Base-by-base conservation (phyloP, 306 rosid species). In the Cicer chorassanicum region DNA sequence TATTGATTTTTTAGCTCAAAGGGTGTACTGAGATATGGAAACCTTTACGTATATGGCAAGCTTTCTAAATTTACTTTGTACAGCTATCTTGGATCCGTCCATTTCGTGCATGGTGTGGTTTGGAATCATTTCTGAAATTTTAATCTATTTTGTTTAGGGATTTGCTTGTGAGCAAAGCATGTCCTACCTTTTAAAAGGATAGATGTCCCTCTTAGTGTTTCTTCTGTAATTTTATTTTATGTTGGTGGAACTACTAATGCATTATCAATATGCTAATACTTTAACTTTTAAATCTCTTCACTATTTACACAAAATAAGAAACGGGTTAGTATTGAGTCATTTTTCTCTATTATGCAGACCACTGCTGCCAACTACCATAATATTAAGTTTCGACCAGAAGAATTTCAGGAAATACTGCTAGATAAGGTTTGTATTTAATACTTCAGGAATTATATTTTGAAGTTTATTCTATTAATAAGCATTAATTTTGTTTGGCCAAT, bases 361-460 rank as follows among this genome's bases (percentile, higher is more conserved):
- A 78, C 90, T 41, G 62, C 79, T 40, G 70, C 46, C 43, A 93
- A 90, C 70, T 93, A 73, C 81, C 86, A 64, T 15, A 79, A 56
- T 65, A 85, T 93, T 42, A 67, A 4, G 44, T 19, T 87, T 59
- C 85, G 77, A 49, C 96, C 98, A 6, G 81, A 40, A 9, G 34
- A 72, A 66, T 93, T 90, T 80, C 90, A 86, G 78, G 97, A 94
- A 34, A 83, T 94, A 73, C 91, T 94, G 51, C 87, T 94, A 45
- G 99, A 94, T 68, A 94, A 89, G 91, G 99, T 94, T 80, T 41
- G 84, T 42, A 48, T 48, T 8, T 9, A 73, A 61, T 55, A 24
- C 68, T 70, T 16, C 34, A 44, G 9, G 43, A 60, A 46, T 49
- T 9, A 21, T 68, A 24, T 66, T 82, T 8, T 15, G 8, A 77